A percentile compares a stretch with the other conserved stretches of the same genome.
Conservation (phyloP, 1,139 yeast species). For the Suhomyces bolitotheri region DNA sequence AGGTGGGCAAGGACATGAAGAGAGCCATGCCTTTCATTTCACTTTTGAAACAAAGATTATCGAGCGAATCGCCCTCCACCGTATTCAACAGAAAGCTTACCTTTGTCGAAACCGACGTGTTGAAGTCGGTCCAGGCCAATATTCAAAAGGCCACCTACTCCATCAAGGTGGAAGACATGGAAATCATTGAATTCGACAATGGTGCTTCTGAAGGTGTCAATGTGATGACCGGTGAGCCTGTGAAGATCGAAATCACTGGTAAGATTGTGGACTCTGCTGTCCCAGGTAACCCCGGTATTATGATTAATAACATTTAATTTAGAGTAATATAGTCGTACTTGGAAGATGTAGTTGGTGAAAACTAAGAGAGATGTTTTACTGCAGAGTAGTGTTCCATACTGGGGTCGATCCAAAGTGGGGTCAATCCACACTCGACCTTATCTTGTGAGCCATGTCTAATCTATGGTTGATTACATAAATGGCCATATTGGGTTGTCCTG, state of each 20-base stretch:
- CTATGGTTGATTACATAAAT: too few relatives aligned
- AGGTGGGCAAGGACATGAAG: conserved; percentile 80
- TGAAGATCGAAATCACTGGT: conserved; percentile 58
- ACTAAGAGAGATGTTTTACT: too few relatives aligned
- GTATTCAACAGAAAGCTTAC: conserved; percentile 87
- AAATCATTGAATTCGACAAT: conserved; percentile 55
- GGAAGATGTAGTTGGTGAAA: neutral
- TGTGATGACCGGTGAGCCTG: conserved; percentile 67
- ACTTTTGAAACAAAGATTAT: conserved; percentile 75
- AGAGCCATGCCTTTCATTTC: conserved; percentile 98
- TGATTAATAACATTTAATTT: conserved; percentile 58
- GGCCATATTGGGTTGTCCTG: too few relatives aligned
- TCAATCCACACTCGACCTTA: too few relatives aligned
- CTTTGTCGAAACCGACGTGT: conserved; percentile 72
- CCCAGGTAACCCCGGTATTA: conserved; percentile 92
- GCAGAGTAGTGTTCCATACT: too few relatives aligned
- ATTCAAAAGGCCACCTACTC: conserved; percentile 69
- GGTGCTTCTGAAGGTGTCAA: conserved; percentile 65
- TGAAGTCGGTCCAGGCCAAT: conserved; percentile 55
- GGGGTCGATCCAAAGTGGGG: too few relatives aligned
- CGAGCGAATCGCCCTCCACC: conserved; percentile 62
- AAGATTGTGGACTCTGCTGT: conserved; percentile 81
- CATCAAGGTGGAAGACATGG: conserved; percentile 56
- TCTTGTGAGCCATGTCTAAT: too few relatives aligned
- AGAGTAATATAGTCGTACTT: too few relatives aligned